A percentile compares a stretch with the other conserved stretches of the same genome.
phyloP scores from a whole-genome alignment of 371 early-diverging fungal species.

The Coemansia sp. region DNA sequence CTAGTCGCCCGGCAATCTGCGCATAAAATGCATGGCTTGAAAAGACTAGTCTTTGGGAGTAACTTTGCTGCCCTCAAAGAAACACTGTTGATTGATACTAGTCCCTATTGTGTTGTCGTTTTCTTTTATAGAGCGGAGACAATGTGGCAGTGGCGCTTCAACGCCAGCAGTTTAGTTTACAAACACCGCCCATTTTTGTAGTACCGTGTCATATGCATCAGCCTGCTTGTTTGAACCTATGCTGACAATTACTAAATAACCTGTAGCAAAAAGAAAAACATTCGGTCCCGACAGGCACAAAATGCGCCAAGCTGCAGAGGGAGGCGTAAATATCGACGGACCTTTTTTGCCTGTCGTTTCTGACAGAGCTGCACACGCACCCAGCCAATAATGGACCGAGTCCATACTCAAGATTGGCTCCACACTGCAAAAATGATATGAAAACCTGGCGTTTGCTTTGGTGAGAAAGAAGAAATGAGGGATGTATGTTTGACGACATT shows the following conservation, averaged over 20 bases:
- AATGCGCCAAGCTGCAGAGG: slow-evolving; percentile 1
- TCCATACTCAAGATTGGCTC: neutral
- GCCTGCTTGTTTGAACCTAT: neutral
- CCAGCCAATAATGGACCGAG: neutral
- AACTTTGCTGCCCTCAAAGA: neutral
- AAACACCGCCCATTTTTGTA: neutral
- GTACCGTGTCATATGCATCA: slow-evolving; percentile 4
- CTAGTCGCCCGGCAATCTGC: neutral
- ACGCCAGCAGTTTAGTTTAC: neutral
- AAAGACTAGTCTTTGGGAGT: neutral
- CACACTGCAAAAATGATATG: too few species aligned
- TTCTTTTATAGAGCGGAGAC: slow-evolving; percentile 5
- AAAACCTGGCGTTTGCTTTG: neutral
- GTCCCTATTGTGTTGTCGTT: neutral
- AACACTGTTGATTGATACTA: neutral
- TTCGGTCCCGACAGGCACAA: neutral
- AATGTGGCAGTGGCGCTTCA: neutral
- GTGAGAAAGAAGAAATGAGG: slow-evolving; percentile 6
- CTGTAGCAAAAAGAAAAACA: neutral
- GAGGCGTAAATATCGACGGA: slow-evolving; percentile 1
- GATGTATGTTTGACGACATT: neutral
- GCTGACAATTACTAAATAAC: neutral
- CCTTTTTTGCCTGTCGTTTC: neutral
- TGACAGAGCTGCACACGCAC: neutral
- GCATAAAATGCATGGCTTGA: neutral